phyloP scores from a whole-genome alignment of 352 stramenopile genomes.

The Phytophthora meadii region DNA sequence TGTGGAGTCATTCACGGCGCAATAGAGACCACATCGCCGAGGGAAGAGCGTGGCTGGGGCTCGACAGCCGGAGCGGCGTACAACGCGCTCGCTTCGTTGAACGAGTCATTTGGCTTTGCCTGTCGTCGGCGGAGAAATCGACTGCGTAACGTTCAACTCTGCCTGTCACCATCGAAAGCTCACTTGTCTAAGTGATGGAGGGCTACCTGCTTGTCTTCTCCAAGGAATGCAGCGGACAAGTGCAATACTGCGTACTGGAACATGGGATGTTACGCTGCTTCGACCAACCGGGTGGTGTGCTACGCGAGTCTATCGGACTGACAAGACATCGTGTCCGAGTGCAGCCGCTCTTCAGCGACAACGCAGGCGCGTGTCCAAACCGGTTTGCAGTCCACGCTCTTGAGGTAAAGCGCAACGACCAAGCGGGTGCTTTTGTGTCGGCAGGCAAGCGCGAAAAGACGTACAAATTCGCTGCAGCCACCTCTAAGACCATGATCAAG shows the following conservation, averaged over 20 bases:
- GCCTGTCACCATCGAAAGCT: slow-evolving; percentile 22
- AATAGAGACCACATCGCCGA: slow-evolving; percentile 24
- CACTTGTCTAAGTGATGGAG: slow-evolving; percentile 53
- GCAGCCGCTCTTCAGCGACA: slow-evolving; percentile 45
- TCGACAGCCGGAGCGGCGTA: slow-evolving; percentile 21
- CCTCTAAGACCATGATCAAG: slow-evolving; percentile 59
- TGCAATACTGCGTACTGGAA: slow-evolving; percentile 79
- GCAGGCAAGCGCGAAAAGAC: slow-evolving; percentile 42
- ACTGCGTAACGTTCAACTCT: slow-evolving; percentile 12
- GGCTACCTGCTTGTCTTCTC: slow-evolving; percentile 74
- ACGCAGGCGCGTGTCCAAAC: slow-evolving; percentile 65
- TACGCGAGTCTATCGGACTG: slow-evolving; percentile 56
- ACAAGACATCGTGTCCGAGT: slow-evolving; percentile 74
- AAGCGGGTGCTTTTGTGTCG: slow-evolving; percentile 48
- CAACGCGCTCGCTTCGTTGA: slow-evolving; percentile 18
- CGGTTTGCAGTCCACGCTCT: slow-evolving; percentile 62
- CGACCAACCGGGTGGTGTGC: slow-evolving; percentile 42
- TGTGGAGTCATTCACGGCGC: slow-evolving; percentile 16
- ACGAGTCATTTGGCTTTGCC: slow-evolving; percentile 23
- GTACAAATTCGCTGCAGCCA: slow-evolving; percentile 60
- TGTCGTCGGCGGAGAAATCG: slow-evolving; percentile 24
- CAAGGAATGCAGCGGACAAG: slow-evolving; percentile 45
- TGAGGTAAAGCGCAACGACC: slow-evolving; percentile 62
- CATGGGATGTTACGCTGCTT: slow-evolving; percentile 66
- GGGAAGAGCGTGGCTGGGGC: slow-evolving; percentile 10